Evolutionary conservation across 441 rosid species (phyloP), one percentile per base, ranked within the genome.

Genomic region (Bocquillonia castaneifolia): DNA sequence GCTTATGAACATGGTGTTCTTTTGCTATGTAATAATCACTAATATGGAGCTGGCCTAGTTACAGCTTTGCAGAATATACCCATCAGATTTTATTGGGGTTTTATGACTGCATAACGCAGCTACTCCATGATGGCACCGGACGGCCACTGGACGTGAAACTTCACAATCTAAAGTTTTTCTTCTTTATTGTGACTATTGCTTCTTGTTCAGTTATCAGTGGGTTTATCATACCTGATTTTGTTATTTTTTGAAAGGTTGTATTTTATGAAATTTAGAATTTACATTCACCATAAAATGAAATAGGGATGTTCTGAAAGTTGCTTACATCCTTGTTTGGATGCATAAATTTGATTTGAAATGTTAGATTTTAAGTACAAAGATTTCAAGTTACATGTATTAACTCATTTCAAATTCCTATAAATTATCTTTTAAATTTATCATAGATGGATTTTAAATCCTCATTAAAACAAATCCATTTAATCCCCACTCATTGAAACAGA

Each of bases 151-250:
- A 25, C 18, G n/a, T 47, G 47, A 64, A 70, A 62, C 17, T 64
- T 58, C 31, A 55, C 13, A 60, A 34, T 59, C 63, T 32, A 36
- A 48, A 34, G 14, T 45, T 47, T 66, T 63, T 25, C 45, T 28
- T 66, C 34, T 0, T 63, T 45, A 63, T 40, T 31, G 39, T 10
- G 17, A 63, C 18, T 47, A 63, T 51, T 48, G 18, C 66, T 62
- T 17, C 17, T 26, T 50, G 32, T 44, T 39, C 13, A 53, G 25
- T 66, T 22, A 10, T 13, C 14, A 22, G 44, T 37, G 13, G 13
- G 44, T 10, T 51, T 31, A 10, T 23, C 64, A 32, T 32, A 34
- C 1, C 17, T 31, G 40, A 37, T 64, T 64, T 10, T 10, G 20
- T 37, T 37, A 15, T 52, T n/a, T 53, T 51, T n/a, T n/a, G 36